A percentile compares a stretch with the other conserved stretches of the same genome.
Evolutionary conservation across 2,329 filamentous ascomycete species (phyloP).

Genomic region (Hyphodiscus sp.): DNA sequence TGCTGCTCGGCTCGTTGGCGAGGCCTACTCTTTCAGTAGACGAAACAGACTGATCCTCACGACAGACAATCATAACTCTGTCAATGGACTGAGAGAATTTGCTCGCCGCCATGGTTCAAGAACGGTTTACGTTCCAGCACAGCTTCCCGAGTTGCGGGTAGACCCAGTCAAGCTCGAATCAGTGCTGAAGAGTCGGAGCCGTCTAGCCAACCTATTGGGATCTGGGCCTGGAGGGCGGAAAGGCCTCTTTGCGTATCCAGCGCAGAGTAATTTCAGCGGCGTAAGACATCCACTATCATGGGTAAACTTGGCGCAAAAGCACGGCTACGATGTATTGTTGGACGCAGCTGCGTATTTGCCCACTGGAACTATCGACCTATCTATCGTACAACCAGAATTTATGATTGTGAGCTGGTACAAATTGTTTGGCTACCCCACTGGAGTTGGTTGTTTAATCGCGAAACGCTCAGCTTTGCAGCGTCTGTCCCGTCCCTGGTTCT

Average conservation of each 20-base stretch:
- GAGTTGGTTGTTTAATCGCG: constrained; percentile 35
- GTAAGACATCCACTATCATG: constrained; percentile 36
- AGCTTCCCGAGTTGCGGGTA: constrained; percentile 27
- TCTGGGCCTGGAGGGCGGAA: neutral
- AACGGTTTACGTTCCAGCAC: constrained; percentile 30
- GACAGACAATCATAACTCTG: constrained; percentile 38
- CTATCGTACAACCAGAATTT: constrained; percentile 33
- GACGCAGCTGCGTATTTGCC: constrained; percentile 37
- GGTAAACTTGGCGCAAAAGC: constrained; percentile 31
- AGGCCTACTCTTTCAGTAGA: constrained; percentile 33
- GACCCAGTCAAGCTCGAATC: constrained; percentile 21
- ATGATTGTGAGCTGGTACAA: constrained; percentile 38
- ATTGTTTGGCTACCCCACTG: constrained; percentile 37
- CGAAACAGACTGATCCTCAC: constrained; percentile 30
- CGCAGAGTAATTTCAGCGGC: constrained; percentile 40
- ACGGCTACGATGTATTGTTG: constrained; percentile 36
- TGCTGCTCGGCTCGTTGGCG: constrained; percentile 34
- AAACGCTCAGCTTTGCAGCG: constrained; percentile 28
- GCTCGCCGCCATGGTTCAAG: constrained; percentile 24
- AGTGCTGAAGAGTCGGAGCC: constrained; percentile 18
- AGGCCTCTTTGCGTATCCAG: constrained; percentile 40
- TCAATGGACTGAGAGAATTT: constrained; percentile 35
- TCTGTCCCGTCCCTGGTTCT: constrained; percentile 35
- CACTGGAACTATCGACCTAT: constrained; percentile 32
- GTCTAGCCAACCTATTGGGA: neutral